Base-by-base conservation (phyloP, 305 asterid species). In the Fraxinus angustifolia region DNA sequence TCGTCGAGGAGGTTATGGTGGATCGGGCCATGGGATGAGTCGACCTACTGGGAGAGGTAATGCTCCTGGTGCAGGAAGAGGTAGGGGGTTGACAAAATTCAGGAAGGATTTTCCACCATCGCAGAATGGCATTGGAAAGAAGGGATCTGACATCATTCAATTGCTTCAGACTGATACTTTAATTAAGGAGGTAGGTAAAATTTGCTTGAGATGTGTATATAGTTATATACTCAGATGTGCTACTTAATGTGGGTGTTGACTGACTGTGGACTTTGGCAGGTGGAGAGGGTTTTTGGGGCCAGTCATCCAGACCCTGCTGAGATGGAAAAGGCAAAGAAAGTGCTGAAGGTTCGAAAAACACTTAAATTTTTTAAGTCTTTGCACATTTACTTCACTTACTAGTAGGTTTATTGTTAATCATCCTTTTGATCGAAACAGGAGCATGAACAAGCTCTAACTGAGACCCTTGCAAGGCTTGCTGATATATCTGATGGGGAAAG, bases 401-500 rank as follows among this genome's bases (percentile, higher is more conserved):
- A 17, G 75, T 74, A 62, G 45, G 26, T 81, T 60, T 79, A 36
- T n/a, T 19, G 10, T 3, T 12, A 19, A 3, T 62, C 71, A 34
- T 50, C 74, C 48, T 62, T 76, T 80, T 56, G 68, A 73, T 72
- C 48, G 76, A 75, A 75, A 76, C 91, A 95, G 99, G 98, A 95
- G 83, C 99, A 95, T 53, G 99, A 93, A 85, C 96, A 91, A 87
- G 97, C 98, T 70, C 93, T 96, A 77, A 87, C 87, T 14, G 98
- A 94, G 80, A 97, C 97, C 79, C 92, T 96, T 84, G 88, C 96
- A 74, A 91, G 89, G 89, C 92, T 96, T 31, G 97, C 88, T 36
- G 96, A 92, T 74, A 82, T 92, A 53, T 96, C 99, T 77, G 99
- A 96, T 82, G 96, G 95, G 80, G 97, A 96, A 89, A 91, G 94